Percentiles rank a stretch among this genome's conserved stretches.
Evolutionary conservation across 2,329 filamentous ascomycete genomes (phyloP).

Genomic region (Hypoxylon sp.): DNA sequence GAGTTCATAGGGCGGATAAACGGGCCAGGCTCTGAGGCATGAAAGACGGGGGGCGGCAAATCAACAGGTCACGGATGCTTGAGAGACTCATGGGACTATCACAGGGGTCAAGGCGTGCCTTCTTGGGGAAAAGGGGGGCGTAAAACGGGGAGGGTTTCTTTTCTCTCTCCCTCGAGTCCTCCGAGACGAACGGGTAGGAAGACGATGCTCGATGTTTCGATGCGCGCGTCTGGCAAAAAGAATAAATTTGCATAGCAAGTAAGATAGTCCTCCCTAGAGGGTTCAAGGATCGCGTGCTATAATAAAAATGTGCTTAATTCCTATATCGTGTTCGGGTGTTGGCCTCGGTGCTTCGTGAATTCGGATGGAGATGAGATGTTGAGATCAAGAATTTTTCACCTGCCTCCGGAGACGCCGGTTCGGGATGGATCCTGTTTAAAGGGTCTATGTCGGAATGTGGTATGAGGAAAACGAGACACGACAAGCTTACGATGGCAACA

Average conservation of each 20-base stretch:
- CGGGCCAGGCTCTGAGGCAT: constrained; percentile 46
- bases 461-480: too few species aligned
- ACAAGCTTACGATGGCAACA: background rate
- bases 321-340: background rate
- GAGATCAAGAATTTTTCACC: too few species aligned
- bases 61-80: background rate
- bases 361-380: too few species aligned
- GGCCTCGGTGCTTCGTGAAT: too few species aligned
- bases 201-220: too few species aligned
- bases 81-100: background rate
- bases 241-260: background rate
- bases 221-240: background rate
- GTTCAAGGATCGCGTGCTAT: background rate
- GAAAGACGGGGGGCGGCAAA: constrained; percentile 71
- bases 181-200: background rate
- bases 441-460: too few species aligned
- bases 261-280: background rate
- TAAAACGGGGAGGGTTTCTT: background rate
- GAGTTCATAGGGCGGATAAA: constrained; percentile 72
- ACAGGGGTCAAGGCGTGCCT: background rate
- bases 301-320: background rate
- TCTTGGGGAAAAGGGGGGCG: background rate
- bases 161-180: background rate
- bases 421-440: too few species aligned
- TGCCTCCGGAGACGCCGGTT: too few species aligned